Evolutionary conservation across 345 rosid genomes (phyloP).

Genomic region (Angophora floribunda): DNA sequence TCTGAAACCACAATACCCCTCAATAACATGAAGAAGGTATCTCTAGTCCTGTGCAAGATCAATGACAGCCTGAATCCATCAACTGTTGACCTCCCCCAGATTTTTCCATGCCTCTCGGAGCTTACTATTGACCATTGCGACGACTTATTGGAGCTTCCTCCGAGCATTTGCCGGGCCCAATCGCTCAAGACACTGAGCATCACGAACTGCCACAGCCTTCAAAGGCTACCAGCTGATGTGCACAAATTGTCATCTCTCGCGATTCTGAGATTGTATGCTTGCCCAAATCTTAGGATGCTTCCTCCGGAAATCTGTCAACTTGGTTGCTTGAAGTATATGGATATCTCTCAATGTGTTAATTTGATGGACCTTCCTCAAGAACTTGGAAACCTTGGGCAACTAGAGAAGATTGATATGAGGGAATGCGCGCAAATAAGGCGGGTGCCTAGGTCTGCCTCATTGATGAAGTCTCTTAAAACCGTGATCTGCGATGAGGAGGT

Average conservation of each 20-base stretch:
- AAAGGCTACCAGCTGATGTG: constrained; percentile 37
- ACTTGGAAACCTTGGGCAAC: constrained; percentile 35
- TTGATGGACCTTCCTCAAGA: constrained; percentile 48
- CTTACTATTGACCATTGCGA: constrained; percentile 77
- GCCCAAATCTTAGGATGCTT: constrained; percentile 49
- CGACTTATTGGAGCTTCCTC: constrained; percentile 53
- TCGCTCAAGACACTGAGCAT: constrained; percentile 55
- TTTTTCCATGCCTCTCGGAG: constrained; percentile 58
- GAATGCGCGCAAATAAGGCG: constrained; percentile 38
- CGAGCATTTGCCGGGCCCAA: constrained; percentile 35
- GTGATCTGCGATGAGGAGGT: constrained; percentile 73
- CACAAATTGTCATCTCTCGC: constrained; percentile 42
- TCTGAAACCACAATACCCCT: constrained; percentile 30
- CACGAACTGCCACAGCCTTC: constrained; percentile 77
- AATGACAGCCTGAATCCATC: constrained; percentile 45
- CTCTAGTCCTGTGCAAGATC: constrained; percentile 70
- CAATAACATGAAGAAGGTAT: constrained; percentile 46
- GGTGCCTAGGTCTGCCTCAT: constrained; percentile 38
- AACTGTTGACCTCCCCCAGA: constrained; percentile 24
- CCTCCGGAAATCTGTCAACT: constrained; percentile 56
- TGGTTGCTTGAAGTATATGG: constrained; percentile 44
- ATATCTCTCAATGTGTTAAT: constrained; percentile 69
- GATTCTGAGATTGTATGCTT: constrained; percentile 63
- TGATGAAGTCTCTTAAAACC: constrained; percentile 35
- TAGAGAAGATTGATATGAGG: constrained; percentile 94